phyloP scores from a whole-genome alignment of 306 rosid genomes.

The Luffa acutangula region DNA sequence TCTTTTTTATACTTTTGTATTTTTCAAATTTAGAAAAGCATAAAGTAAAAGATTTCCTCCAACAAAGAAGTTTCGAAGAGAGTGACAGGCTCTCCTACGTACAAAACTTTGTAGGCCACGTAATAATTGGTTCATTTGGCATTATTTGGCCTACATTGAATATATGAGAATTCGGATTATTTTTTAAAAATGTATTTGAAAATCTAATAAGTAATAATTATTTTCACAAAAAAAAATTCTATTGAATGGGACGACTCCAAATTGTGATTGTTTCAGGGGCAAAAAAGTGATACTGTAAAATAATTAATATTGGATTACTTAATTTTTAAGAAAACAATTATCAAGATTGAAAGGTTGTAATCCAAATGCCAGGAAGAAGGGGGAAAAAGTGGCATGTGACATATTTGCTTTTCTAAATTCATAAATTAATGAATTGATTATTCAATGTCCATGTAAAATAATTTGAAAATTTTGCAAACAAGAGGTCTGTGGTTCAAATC shows the following conservation, averaged over 20 bases:
- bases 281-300: background rate
- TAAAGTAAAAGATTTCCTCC: background rate
- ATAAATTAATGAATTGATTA: background rate
- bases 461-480: too few relatives aligned
- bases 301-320: background rate
- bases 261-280: background rate
- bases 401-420: background rate
- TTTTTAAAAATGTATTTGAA: background rate
- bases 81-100: background rate
- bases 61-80: constrained; percentile 4
- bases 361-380: background rate
- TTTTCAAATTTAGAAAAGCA: background rate
- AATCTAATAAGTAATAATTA: background rate
- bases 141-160: background rate
- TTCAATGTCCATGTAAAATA: background rate
- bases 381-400: background rate
- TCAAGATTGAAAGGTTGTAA: background rate
- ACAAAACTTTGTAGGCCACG: background rate
- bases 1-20: background rate
- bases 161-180: background rate
- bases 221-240: background rate
- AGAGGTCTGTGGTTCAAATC: too few relatives aligned
- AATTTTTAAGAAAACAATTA: background rate
- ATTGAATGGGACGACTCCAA: background rate
- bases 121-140: background rate